phyloP scores from a whole-genome alignment of 78 protist genomes.

The Tieghemostelium lacteum region DNA sequence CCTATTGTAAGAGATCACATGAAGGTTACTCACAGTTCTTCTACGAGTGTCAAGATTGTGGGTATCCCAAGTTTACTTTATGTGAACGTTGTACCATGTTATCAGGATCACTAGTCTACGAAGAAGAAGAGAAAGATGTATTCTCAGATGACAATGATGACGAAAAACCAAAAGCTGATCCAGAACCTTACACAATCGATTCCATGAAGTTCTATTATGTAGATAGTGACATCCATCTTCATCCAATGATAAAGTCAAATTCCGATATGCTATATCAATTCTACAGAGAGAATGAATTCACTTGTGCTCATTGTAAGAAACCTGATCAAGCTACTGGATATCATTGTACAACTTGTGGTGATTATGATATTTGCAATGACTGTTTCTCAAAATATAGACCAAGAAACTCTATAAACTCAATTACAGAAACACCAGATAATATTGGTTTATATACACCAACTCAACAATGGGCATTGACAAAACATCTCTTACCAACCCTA shows the following conservation, averaged over 20 bases:
- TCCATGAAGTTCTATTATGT: not conserved
- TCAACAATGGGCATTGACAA: not conserved
- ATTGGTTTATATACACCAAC: not conserved
- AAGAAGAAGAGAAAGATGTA: too few species aligned
- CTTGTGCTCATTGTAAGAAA: not conserved
- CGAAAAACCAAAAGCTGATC: not conserved
- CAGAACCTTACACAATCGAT: not conserved
- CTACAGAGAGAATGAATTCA: not conserved
- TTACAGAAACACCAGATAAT: not conserved
- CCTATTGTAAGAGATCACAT: too few species aligned
- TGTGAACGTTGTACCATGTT: too few species aligned
- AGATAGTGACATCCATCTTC: not conserved
- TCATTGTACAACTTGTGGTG: not conserved
- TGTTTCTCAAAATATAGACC: not conserved
- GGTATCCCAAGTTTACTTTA: too few species aligned
- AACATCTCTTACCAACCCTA: too few species aligned
- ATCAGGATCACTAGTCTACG: too few species aligned
- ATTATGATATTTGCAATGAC: not conserved
- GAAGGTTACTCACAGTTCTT: too few species aligned
- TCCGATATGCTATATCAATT: too few species aligned
- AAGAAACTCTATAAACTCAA: not conserved
- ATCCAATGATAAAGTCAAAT: not conserved
- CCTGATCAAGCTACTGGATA: not conserved
- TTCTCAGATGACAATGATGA: too few species aligned
- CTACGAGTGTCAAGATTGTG: too few species aligned